Percentiles rank a stretch among this genome's conserved stretches.
phyloP scores from a whole-genome alignment of 2,329 filamentous ascomycete species.

The Ceratocystis ficicola region DNA sequence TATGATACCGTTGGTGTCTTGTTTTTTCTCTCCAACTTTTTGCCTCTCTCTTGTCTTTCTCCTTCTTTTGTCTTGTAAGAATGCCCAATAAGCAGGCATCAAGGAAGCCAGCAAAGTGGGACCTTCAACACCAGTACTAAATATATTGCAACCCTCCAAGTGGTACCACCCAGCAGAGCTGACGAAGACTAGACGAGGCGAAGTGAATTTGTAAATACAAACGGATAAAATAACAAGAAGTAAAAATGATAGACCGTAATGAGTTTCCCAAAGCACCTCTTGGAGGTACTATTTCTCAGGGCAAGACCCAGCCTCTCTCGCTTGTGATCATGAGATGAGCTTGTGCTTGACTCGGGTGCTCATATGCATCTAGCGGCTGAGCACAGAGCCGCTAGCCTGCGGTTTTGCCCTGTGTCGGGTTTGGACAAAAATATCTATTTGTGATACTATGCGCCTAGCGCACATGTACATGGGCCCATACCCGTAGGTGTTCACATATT shows the following conservation, averaged over 20 bases:
- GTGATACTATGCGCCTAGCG: background rate
- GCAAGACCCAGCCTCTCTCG: background rate
- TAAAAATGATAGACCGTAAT: background rate
- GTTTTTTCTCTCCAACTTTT: background rate
- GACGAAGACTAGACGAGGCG: background rate
- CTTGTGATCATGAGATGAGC: background rate
- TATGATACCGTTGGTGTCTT: background rate
- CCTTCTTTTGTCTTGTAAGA: background rate
- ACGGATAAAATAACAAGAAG: background rate
- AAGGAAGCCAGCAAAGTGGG: background rate
- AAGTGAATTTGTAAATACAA: background rate
- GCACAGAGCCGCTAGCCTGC: background rate
- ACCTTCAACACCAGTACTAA: background rate
- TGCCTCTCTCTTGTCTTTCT: background rate
- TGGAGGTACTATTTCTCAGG: too few relatives aligned
- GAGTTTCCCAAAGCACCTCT: too few relatives aligned
- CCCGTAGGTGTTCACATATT: background rate
- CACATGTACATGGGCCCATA: background rate
- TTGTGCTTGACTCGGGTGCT: background rate
- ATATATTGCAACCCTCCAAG: background rate
- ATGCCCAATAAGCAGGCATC: background rate
- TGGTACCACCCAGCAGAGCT: background rate
- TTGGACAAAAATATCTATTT: background rate
- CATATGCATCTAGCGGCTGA: background rate
- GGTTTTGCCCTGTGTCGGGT: background rate